phyloP scores from a whole-genome alignment of 164 flowering plant species.

The Umbellularia californica region DNA sequence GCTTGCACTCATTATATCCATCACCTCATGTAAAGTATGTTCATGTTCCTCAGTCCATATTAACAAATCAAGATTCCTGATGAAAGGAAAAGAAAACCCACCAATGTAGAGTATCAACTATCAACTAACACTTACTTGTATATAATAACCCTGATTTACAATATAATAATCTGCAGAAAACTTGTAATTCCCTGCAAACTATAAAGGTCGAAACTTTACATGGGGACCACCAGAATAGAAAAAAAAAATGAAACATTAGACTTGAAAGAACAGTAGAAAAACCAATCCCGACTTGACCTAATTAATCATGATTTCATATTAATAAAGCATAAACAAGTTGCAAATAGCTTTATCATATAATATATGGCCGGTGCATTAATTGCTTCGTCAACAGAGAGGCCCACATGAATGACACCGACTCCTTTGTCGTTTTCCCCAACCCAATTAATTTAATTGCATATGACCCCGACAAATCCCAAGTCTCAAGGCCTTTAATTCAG shows the following conservation, averaged over 20 bases:
- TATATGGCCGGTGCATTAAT: background rate
- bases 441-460: background rate
- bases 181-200: background rate
- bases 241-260: background rate
- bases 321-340: background rate
- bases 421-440: background rate
- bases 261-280: background rate
- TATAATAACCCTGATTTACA: background rate
- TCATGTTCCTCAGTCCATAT: background rate
- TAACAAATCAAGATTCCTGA: background rate
- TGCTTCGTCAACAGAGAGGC: background rate
- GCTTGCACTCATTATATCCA: background rate
- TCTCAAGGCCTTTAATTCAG: background rate
- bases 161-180: background rate
- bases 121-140: background rate
- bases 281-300: background rate
- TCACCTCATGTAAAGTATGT: background rate
- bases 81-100: background rate
- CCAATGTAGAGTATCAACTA: background rate
- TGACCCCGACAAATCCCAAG: background rate
- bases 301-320: background rate
- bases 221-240: background rate
- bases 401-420: conserved; percentile 1
- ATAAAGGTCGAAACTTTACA: background rate
- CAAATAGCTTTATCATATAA: background rate